Evolutionary conservation across 768 basidiomycete genomes (phyloP), one percentile per base, ranked within the genome.

Genomic region (Pleurotus ostreatus): DNA sequence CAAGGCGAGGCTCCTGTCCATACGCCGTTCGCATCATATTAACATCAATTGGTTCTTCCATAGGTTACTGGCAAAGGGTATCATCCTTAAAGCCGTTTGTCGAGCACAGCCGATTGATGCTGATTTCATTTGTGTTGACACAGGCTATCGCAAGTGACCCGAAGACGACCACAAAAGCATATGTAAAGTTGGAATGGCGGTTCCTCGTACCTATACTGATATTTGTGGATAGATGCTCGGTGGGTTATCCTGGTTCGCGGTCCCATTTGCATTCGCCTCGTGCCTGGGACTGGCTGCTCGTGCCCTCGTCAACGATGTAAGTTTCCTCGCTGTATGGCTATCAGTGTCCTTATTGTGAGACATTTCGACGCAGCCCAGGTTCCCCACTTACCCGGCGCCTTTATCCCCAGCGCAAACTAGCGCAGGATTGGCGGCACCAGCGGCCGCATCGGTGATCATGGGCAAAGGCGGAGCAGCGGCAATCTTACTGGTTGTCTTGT

Each of bases 31-130:
- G 16, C 44, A 49, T 55, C 43, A 34, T 34, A 9, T 34, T 34
- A 34, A 34, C 30, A 39, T 46, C 55, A 56, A 59, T 11, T 22
- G 56, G 30, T 44, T 53, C 34, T 23, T 61, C 8, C n/a, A n/a
- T 60, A 71, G 77, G 78, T 20, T 82, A 82, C 57, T 83, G 80
- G 80, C 82, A 83, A 63, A 68, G 80, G 64, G 78, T 79, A 60
- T 23, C 72, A 66, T 20, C 23, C 30, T 34, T 34, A 34, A 34
- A 34, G 12, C 12, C 26, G 25, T 13, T 46, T 46, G 2, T n/a
- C 22, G 22, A 22, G 0, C 15, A 2, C 13, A 3, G 34, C 20
- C n/a, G 26, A 39, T 46, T 22, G 23, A 43, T 23, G 37, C 43
- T 41, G 4, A 26, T 43, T 44, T 25, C 23, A 25, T 25, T 30